These are phyloP conservation scores for Endocarpon pusillum DNA, from an alignment of 495 filamentous ascomycete species.

Conservation along the genomic window DNA sequence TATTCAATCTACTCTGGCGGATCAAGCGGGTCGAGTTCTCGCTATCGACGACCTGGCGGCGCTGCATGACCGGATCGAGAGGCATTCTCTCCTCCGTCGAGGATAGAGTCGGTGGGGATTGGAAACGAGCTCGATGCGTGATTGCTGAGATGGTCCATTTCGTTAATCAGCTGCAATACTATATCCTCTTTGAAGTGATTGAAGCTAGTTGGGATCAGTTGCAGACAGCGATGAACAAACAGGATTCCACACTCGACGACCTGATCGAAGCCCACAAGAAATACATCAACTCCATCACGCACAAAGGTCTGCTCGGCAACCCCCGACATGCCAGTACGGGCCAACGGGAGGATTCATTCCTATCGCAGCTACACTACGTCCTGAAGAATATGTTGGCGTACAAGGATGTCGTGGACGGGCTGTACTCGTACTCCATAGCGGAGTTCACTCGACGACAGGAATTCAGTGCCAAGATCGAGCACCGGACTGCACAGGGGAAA, in stretches of 20 bases:
- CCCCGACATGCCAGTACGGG: conserved; percentile 18
- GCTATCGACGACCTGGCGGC: conserved; percentile 76
- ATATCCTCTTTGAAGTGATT: conserved; percentile 97
- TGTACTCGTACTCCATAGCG: conserved; percentile 84
- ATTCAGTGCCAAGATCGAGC: conserved; percentile 52
- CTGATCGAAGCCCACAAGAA: conserved; percentile 79
- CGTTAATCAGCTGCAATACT: conserved; percentile 91
- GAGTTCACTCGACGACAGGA: conserved; percentile 90
- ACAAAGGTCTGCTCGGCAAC: conserved; percentile 76
- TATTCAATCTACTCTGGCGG: conserved; percentile 99
- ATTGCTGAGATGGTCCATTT: conserved; percentile 98
- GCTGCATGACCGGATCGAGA: conserved; percentile 87
- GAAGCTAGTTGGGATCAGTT: conserved; percentile 84
- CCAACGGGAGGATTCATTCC: conserved; percentile 64
- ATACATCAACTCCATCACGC: conserved; percentile 86
- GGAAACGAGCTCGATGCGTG: conserved; percentile 75
- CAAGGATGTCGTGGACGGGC: conserved; percentile 80
- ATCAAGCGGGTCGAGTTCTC: conserved; percentile 96
- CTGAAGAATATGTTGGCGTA: conserved; percentile 89
- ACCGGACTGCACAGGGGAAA: conserved; percentile 38
- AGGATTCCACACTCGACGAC: conserved; percentile 82
- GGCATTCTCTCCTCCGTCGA: conserved; percentile 77
- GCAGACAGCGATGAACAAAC: conserved; percentile 59
- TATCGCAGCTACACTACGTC: conserved; percentile 77
- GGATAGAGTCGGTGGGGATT: conserved; percentile 58